phyloP scores from a whole-genome alignment of 768 basidiomycete genomes.

The Kwoniella newhampshirensis region DNA sequence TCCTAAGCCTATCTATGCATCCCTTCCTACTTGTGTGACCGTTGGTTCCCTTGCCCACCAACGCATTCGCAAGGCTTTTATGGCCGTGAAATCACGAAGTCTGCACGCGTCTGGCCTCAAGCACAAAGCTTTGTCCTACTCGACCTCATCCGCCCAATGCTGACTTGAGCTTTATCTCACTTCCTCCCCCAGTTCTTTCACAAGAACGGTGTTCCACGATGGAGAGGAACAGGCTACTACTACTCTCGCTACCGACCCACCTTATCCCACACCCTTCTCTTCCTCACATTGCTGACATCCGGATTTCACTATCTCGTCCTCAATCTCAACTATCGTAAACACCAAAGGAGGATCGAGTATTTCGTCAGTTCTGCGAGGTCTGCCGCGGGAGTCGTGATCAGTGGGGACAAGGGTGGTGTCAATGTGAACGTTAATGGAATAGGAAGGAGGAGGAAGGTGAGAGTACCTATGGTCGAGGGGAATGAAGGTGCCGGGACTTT shows the following conservation, averaged over 20 bases:
- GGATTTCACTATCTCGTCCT: conserved; percentile 79
- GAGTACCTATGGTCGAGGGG: conserved; percentile 50
- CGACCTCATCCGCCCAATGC: no score
- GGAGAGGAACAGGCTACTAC: conserved; percentile 95
- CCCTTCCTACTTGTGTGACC: no score
- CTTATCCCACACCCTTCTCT: conserved; percentile 72
- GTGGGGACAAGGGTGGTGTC: conserved; percentile 9
- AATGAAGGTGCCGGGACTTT: conserved; percentile 32
- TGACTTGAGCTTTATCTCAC: no score
- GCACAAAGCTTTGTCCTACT: no score
- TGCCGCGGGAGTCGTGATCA: conserved; percentile 21
- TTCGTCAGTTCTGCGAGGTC: conserved; percentile 36
- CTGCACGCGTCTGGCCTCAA: not conserved
- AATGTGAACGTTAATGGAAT: conserved; percentile 6
- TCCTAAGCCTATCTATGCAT: conserved; percentile 5
- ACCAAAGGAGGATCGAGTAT: conserved; percentile 65
- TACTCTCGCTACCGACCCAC: conserved; percentile 96
- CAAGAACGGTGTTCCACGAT: conserved; percentile 94
- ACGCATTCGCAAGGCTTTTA: conserved; percentile 62
- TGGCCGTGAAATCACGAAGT: conserved; percentile 50
- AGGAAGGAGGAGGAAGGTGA: conserved; percentile 46
- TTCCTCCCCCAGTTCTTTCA: conserved; percentile 70
- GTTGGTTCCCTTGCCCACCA: no score
- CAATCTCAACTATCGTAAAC: conserved; percentile 70
- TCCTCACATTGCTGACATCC: conserved; percentile 75